Evolutionary conservation across 331 rosid genomes (phyloP).

Genomic region (Acacia concinna): DNA sequence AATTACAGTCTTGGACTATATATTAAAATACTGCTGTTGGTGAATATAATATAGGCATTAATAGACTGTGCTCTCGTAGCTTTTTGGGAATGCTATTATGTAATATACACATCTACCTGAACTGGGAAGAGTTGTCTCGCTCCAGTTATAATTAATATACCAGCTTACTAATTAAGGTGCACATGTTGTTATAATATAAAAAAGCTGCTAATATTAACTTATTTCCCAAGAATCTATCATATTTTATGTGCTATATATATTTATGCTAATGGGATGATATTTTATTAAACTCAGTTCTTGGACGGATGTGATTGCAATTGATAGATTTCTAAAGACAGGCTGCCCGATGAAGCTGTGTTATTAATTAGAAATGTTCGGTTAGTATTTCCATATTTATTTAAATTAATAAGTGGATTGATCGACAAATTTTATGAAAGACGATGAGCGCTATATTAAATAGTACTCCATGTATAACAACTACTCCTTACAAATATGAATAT

Average conservation of each 20-base stretch:
- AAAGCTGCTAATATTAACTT: neutral
- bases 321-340: neutral
- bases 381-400: neutral
- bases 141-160: neutral
- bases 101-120: constrained; percentile 1
- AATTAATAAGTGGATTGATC: neutral
- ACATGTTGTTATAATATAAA: neutral
- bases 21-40: neutral
- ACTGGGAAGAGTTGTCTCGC: constrained; percentile 10
- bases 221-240: neutral
- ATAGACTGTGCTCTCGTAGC: constrained; percentile 31
- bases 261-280: neutral
- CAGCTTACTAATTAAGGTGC: neutral
- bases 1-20: neutral
- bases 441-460: neutral
- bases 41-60: constrained; percentile 20
- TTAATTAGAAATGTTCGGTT: neutral
- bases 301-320: neutral
- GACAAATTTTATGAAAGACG: neutral
- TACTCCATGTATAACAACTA: no score
- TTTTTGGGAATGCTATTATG: constrained; percentile 12
- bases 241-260: neutral
- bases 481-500: no score
- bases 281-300: neutral
- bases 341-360: neutral